phyloP scores from a whole-genome alignment of 148 eudicot genomes.

The Vaccinium corymbosum region DNA sequence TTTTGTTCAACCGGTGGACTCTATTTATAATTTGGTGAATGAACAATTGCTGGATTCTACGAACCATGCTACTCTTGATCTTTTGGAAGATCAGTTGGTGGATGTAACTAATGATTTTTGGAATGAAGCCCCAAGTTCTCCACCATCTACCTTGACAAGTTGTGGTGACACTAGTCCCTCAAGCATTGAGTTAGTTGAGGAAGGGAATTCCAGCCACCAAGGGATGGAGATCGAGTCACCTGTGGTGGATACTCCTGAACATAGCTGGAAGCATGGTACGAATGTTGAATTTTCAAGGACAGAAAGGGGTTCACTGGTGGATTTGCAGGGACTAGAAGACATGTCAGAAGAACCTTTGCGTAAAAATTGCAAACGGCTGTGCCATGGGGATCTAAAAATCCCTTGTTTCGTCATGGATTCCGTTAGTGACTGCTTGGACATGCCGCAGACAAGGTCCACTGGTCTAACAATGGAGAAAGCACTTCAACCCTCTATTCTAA shows the following conservation, averaged over 20 bases:
- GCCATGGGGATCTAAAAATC: conserved; percentile 2
- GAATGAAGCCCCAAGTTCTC: conserved; percentile 9
- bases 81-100: background rate
- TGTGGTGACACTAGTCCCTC: background rate
- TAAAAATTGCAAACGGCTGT: background rate
- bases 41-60: conserved; percentile 9
- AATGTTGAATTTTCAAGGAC: background rate
- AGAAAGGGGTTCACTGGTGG: background rate
- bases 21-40: background rate
- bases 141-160: background rate
- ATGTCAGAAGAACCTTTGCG: conserved; percentile 4
- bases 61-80: background rate
- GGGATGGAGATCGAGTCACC: background rate
- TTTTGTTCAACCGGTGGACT: conserved; percentile 13
- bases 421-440: background rate
- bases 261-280: background rate
- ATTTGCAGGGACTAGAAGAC: background rate
- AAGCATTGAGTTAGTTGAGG: conserved; percentile 9
- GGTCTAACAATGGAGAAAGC: background rate
- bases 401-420: background rate
- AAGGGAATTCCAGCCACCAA: background rate
- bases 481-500: background rate
- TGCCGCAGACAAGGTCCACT: conserved; percentile 1
- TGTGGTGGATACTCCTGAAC: conserved; percentile 7
- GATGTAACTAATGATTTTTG: background rate